Conservation (phyloP, 768 basidiomycete genomes). For the Dictyophora rubrovolvata region DNA sequence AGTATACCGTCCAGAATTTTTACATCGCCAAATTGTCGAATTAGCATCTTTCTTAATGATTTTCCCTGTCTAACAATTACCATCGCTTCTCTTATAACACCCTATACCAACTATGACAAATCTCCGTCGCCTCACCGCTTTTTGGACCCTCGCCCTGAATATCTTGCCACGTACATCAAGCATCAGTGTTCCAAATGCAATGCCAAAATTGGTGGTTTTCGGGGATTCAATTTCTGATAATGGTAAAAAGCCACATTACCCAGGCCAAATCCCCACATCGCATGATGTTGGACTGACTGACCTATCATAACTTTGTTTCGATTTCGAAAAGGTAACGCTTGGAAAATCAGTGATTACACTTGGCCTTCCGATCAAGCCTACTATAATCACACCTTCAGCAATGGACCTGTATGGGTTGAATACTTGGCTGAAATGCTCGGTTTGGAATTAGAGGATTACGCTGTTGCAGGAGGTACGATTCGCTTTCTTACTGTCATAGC, state of each 20-base stretch:
- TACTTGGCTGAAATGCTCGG: conserved; percentile 16
- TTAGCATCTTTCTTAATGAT: too few species aligned
- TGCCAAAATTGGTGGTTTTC: conserved; percentile 2
- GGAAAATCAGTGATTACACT: conserved; percentile 2
- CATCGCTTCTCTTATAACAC: too few species aligned
- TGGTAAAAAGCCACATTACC: background rate
- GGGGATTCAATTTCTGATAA: conserved; percentile 8
- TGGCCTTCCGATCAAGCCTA: conserved; percentile 5
- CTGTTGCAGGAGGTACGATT: conserved; percentile 10
- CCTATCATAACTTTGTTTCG: too few species aligned
- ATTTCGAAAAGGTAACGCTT: background rate
- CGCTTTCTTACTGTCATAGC: background rate
- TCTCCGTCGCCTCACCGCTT: too few species aligned
- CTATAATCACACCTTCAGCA: conserved; percentile 11
- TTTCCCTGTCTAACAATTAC: too few species aligned
- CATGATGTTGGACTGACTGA: background rate
- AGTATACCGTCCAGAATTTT: too few species aligned
- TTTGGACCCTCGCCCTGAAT: too few species aligned
- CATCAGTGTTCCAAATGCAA: too few species aligned
- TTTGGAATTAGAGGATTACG: conserved; percentile 14
- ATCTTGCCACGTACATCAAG: too few species aligned
- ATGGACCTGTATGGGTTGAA: conserved; percentile 17
- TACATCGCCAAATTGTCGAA: too few species aligned
- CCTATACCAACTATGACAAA: too few species aligned
- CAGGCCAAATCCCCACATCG: too few species aligned